Evolutionary conservation across 805 yeast species (phyloP).

Genomic region (Candida succiphila): DNA sequence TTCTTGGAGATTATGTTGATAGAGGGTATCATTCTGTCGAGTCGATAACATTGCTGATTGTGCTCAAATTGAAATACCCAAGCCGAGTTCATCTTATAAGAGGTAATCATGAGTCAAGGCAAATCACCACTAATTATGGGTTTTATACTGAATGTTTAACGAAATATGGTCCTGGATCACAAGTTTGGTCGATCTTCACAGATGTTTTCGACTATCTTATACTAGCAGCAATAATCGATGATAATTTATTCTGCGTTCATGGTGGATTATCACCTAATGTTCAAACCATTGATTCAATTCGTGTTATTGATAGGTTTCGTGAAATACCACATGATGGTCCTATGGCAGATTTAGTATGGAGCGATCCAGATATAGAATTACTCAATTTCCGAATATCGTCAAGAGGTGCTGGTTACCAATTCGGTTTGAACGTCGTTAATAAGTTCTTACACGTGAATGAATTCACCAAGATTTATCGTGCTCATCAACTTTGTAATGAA

Average conservation of each 20-base stretch:
- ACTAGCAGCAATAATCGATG: constrained; percentile 81
- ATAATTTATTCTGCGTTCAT: constrained; percentile 86
- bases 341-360: constrained; percentile 98
- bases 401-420: constrained; percentile 96
- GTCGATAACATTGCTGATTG: constrained; percentile 75
- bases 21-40: constrained; percentile 91
- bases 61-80: constrained; percentile 83
- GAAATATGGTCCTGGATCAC: constrained; percentile 66
- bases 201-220: constrained; percentile 90
- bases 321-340: constrained; percentile 99
- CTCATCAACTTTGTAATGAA: constrained; percentile 95
- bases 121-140: constrained; percentile 95
- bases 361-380: constrained; percentile 86
- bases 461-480: constrained; percentile 76
- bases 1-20: constrained; percentile 94
- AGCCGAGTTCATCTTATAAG: constrained; percentile 70
- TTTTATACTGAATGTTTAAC: constrained; percentile 90
- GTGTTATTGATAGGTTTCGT: constrained; percentile 80
- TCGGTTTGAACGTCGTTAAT: constrained; percentile 85
- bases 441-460: constrained; percentile 72
- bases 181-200: constrained; percentile 84
- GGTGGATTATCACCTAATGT: constrained; percentile 96
- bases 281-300: constrained; percentile 86
- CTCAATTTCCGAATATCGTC: constrained; percentile 82
- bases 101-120: constrained; percentile 96